Evolutionary conservation across 2,329 filamentous ascomycete genomes (phyloP), one percentile per base, ranked within the genome.

Genomic region (Aspergillus eucalypticola): DNA sequence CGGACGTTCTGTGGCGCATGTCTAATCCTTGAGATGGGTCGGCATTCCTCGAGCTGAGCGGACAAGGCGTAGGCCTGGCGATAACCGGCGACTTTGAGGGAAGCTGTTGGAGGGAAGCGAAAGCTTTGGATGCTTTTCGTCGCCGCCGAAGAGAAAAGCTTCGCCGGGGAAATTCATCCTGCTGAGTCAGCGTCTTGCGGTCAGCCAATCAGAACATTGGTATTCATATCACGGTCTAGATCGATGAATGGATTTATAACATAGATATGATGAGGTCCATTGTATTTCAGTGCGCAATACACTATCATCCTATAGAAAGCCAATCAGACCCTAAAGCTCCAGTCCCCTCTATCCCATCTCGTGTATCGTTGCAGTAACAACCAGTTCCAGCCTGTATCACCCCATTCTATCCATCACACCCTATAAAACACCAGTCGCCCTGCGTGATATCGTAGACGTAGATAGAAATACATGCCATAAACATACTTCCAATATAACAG

Each of bases 1-100:
- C 38, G 54, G 60, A 66, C 49, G 58, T 64, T 65, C 60, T 64
- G 60, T 65, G 60, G 67, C 58, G 64, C 71, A 74, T 73, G 61
- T 69, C 70, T 69, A 67, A 63, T 61, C 56, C 56, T 56, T 66
- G 62, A 66, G 58, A 50, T 15, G 48, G 56, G 46, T 42, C 39
- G 50, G 58, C 64, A 67, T 66, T 56, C 44, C 57, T 7, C 25
- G 35, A 48, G 23, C 25, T 32, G 27, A 27, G 46, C 46, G n/a
- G 46, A 50, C 46, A 56, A 10, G 19, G 46, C 17, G 25, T 42
- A 15, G 6, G n/a, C 27, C 35, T 8, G 35, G 19, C 32, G 11
- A 54, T 32, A 27, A 27, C 21, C 32, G 29, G 23, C 17, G 13
- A 41, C n/a, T 38, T 10, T 13, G 29, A 11, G 11, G 32, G 32